Conservation (phyloP, 768 basidiomycete species). For the Cystofilobasidium bisporidii region DNA sequence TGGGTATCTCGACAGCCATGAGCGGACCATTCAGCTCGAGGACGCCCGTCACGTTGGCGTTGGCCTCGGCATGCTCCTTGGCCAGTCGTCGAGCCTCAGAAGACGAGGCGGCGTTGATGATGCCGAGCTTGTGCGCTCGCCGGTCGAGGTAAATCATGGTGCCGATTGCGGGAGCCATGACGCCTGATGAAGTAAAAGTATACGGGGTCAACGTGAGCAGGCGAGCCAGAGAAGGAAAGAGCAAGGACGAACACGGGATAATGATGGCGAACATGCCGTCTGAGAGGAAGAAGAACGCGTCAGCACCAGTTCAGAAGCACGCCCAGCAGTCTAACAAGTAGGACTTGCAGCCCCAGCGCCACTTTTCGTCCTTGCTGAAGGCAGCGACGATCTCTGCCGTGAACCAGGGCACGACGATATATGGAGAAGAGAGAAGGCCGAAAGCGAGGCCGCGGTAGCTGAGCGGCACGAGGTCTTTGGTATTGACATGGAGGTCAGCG, state of each 20-base stretch:
- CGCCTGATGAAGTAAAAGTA: conserved; percentile 37
- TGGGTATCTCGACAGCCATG: not conserved
- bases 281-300: too few species aligned
- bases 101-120: not conserved
- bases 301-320: too few species aligned
- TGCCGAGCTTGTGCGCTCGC: not conserved
- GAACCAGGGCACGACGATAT: conserved; percentile 20
- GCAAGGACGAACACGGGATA: not conserved
- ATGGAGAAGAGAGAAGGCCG: not conserved
- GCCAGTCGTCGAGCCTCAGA: not conserved
- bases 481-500: too few species aligned
- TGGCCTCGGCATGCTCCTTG: conserved; percentile 3
- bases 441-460: conserved; percentile 15
- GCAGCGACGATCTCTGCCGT: conserved; percentile 34
- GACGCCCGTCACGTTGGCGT: not conserved
- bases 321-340: too few species aligned
- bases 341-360: conserved; percentile 41
- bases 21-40: not conserved
- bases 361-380: conserved; percentile 32
- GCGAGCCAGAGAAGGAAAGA: not conserved
- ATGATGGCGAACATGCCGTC: conserved; percentile 18
- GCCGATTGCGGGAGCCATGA: conserved; percentile 32
- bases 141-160: conserved; percentile 33
- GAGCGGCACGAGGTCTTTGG: not conserved
- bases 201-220: not conserved